Conservation (phyloP, 768 basidiomycete species). For the Phylloporus sp. region DNA sequence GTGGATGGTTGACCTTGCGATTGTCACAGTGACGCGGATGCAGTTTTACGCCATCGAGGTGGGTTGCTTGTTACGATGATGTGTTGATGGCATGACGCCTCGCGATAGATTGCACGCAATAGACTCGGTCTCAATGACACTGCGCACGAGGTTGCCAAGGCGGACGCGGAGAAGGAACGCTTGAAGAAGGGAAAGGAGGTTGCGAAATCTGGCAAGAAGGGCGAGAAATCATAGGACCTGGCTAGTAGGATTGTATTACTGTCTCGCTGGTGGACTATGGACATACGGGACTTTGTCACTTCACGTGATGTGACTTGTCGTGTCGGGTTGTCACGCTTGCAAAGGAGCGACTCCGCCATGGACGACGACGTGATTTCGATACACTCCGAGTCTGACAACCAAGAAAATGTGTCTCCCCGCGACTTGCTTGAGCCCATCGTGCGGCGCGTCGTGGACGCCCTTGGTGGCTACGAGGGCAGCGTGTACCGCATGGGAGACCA, state of each 20-base stretch:
- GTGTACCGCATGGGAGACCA: constrained; percentile 77
- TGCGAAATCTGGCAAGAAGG: constrained; percentile 37
- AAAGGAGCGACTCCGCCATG: constrained; percentile 11
- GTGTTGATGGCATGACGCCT: not conserved
- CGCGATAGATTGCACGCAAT: constrained; percentile 80
- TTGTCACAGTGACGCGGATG: constrained; percentile 17
- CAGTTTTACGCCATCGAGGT: constrained; percentile 95
- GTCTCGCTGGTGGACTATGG: not conserved
- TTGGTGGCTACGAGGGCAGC: constrained; percentile 68
- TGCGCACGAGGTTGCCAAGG: constrained; percentile 77
- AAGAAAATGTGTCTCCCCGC: constrained; percentile 39
- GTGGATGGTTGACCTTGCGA: constrained; percentile 8
- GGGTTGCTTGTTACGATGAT: constrained; percentile 12
- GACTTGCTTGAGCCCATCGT: constrained; percentile 63
- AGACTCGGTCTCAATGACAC: constrained; percentile 83
- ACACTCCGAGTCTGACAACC: constrained; percentile 25
- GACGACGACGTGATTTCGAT: constrained; percentile 34
- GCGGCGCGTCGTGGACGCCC: constrained; percentile 69
- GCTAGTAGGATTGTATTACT: constrained; percentile 1
- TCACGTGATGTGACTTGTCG: constrained; percentile 30
- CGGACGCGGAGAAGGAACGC: constrained; percentile 50
- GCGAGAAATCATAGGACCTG: constrained; percentile 27
- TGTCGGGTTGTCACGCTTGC: constrained; percentile 18
- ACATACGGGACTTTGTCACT: too few relatives aligned
- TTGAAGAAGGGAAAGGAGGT: constrained; percentile 59